Base-by-base conservation (phyloP, 2,329 filamentous ascomycete species). In the Fusarium longipes region DNA sequence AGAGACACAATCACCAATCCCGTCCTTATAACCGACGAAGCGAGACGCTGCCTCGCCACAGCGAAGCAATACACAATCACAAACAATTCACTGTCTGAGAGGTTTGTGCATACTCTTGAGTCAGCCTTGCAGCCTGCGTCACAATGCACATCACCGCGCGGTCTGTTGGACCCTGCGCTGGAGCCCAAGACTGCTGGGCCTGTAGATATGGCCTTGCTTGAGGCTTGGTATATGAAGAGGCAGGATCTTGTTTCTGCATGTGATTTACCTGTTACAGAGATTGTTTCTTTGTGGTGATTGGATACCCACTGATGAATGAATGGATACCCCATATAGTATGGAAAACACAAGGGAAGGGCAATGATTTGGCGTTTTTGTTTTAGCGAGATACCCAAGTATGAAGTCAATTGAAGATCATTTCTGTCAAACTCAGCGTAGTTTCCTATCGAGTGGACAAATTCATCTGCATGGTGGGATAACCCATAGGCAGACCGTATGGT, bases 261-360 rank as follows among this genome's bases (percentile, higher is more conserved):
- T 4, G 58, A 52, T 9, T 39, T 73, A 29, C 62, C 60, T 20
- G 32, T 68, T 25, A 60, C 59, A 2, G 71, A 73, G 27, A 57
- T 68, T 33, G 55, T 69, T 35, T 68, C 65, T 24, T 27, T 73
- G 32, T 73, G 71, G 71, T 73, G 18, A 63, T 61, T 39, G 24
- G 25, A 47, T 20, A 45, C 14, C 20, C 38, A 17, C 22, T n/a
- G 14, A 30, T 22, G 25, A 17, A 33, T 30, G 18, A 22, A 24
- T 33, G 25, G 20, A 43, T 27, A 29, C 44, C 44, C 17, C 32
- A 33, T 15, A 24, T 22, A 5, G 39, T 8, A 62, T 29, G 12
- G 25, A 50, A 24, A 51, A 60, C 40, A 11, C 42, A 22, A 18
- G 6, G 20, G 29, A 15, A 25, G 3, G n/a, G 40, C 49, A 42